Percentiles rank a stretch among this genome's conserved stretches.
Evolutionary conservation across 345 rosid genomes (phyloP).

Genomic region (Passiflora organensis): DNA sequence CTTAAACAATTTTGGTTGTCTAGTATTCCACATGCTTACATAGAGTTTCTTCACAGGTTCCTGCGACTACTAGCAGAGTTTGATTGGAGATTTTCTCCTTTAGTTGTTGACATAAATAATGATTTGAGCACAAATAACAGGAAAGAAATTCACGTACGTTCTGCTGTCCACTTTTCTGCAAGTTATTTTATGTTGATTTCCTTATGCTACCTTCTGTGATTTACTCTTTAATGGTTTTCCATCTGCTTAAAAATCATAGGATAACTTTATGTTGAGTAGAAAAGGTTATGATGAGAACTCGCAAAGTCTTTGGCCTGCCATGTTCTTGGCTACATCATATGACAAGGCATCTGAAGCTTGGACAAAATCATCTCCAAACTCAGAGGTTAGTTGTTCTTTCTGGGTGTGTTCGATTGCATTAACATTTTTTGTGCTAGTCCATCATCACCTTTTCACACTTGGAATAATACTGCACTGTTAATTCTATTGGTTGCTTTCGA

Average conservation of each 20-base stretch:
- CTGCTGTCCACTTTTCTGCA: conserved; percentile 6
- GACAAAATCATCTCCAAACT: conserved; percentile 65
- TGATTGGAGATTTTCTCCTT: conserved; percentile 79
- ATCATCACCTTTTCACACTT: background rate
- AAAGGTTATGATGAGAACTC: conserved; percentile 42
- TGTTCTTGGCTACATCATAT: conserved; percentile 85
- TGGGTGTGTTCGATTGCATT: background rate
- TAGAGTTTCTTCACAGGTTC: conserved; percentile 48
- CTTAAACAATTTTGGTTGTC: conserved; percentile 10
- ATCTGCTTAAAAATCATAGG: conserved; percentile 33
- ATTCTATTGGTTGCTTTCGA: too few relatives aligned
- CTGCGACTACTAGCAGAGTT: conserved; percentile 66
- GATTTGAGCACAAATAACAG: conserved; percentile 59
- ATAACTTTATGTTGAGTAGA: conserved; percentile 62
- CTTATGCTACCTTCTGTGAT: background rate
- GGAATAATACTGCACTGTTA: too few relatives aligned
- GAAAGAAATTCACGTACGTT: conserved; percentile 75
- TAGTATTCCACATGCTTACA: background rate
- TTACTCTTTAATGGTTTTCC: background rate
- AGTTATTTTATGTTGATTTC: too few relatives aligned
- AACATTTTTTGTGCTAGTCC: background rate
- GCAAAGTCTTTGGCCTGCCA: conserved; percentile 50
- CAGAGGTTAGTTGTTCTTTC: conserved; percentile 48
- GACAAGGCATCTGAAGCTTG: conserved; percentile 93
- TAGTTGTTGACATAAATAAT: conserved; percentile 75